Percentiles rank a stretch among this genome's conserved stretches.
These are phyloP conservation scores for Pholiota conissans DNA, from an alignment of 768 basidiomycete genomes.

Conservation along the genomic window DNA sequence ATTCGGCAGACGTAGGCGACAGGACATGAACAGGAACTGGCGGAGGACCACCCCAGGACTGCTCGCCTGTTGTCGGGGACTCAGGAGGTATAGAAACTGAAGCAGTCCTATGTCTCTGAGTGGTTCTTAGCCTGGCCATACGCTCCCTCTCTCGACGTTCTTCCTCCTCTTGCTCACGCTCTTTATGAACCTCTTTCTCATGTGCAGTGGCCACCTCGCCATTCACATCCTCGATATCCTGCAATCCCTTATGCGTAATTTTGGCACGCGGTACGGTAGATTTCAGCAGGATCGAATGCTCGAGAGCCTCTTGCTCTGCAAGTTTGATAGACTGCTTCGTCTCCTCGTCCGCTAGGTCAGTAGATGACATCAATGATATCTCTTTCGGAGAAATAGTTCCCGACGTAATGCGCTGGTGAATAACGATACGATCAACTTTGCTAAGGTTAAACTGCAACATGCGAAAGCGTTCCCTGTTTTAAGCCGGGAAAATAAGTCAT, in stretches of 20 bases:
- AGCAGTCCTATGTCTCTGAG: slow-evolving; percentile 46
- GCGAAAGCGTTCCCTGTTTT: slow-evolving; percentile 87
- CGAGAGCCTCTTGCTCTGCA: slow-evolving; percentile 80
- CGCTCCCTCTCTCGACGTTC: slow-evolving; percentile 72
- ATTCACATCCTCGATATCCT: slow-evolving; percentile 83
- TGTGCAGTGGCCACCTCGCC: slow-evolving; percentile 39
- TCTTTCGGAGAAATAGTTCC: slow-evolving; percentile 66
- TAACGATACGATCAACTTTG: slow-evolving; percentile 74
- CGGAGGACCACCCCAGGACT: slow-evolving; percentile 62
- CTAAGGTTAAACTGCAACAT: slow-evolving; percentile 88
- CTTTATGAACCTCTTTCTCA: slow-evolving; percentile 59
- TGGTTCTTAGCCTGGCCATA: slow-evolving; percentile 57
- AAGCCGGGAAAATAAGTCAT: slow-evolving; percentile 11
- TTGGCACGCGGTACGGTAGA: slow-evolving; percentile 68
- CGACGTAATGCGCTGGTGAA: slow-evolving; percentile 78
- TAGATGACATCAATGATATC: slow-evolving; percentile 83
- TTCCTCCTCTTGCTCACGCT: slow-evolving; percentile 66
- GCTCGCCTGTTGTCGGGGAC: slow-evolving; percentile 44
- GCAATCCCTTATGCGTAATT: slow-evolving; percentile 90
- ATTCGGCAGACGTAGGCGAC: slow-evolving; percentile 22
- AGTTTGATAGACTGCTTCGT: slow-evolving; percentile 79
- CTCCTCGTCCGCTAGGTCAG: slow-evolving; percentile 88
- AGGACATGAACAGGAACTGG: slow-evolving; percentile 51
- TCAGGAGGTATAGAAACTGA: slow-evolving; percentile 73
- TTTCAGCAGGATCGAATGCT: slow-evolving; percentile 82